These are phyloP conservation scores for Luffa acutangula DNA, from an alignment of 306 rosid genomes.

Conservation along the genomic window DNA sequence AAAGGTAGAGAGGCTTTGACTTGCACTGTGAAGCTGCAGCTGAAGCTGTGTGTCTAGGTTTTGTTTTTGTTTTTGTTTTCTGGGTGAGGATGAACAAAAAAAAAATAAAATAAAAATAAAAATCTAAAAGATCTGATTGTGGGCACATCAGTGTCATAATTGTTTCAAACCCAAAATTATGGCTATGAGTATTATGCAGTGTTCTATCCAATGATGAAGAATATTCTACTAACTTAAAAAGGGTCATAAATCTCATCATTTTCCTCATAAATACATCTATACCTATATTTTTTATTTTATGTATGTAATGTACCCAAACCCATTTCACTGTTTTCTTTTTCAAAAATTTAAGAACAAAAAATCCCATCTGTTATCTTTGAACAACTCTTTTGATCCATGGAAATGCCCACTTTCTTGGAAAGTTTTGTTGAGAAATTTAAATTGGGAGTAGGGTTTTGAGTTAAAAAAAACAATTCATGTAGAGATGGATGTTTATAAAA, in stretches of 20 bases:
- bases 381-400: too few relatives aligned
- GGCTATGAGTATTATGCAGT: background rate
- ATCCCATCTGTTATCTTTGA: too few relatives aligned
- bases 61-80: background rate
- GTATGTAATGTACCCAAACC: background rate
- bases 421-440: too few relatives aligned
- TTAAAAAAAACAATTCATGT: too few relatives aligned
- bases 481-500: background rate
- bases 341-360: too few relatives aligned
- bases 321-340: background rate
- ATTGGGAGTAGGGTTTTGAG: background rate
- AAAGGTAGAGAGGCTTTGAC: background rate
- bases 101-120: background rate
- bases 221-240: background rate
- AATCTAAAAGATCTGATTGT: background rate
- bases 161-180: slow-evolving; percentile 2
- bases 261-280: background rate
- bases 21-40: background rate
- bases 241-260: slow-evolving; percentile 7
- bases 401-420: background rate
- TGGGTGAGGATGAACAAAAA: background rate
- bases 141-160: background rate
- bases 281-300: background rate
- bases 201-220: background rate
- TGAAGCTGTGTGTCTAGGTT: background rate